These are phyloP conservation scores for Fusarium setosum DNA, from an alignment of 2,329 filamentous ascomycete species.

Conservation along the genomic window DNA sequence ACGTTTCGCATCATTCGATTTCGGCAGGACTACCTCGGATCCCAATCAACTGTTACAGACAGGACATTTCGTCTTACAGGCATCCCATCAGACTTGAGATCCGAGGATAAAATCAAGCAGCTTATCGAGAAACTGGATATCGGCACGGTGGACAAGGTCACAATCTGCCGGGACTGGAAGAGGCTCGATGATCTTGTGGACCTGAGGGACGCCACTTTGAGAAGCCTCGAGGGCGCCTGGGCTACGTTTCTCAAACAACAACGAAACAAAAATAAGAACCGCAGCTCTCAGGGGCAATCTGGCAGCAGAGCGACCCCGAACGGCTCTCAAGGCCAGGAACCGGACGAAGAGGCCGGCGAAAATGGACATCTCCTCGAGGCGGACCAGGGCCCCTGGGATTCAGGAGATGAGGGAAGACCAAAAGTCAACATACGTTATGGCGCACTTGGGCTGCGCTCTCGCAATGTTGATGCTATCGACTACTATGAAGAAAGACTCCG, in stretches of 20 bases:
- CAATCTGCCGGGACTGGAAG: conserved; percentile 87
- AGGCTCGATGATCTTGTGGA: conserved; percentile 81
- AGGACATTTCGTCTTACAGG: conserved; percentile 92
- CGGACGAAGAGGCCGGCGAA: conserved; percentile 62
- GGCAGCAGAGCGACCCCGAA: conserved; percentile 27
- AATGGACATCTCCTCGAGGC: conserved; percentile 69
- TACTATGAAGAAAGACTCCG: conserved; percentile 91
- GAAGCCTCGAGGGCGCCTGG: conserved; percentile 86
- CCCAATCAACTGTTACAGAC: conserved; percentile 95
- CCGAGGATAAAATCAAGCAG: conserved; percentile 84
- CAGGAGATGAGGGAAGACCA: conserved; percentile 66
- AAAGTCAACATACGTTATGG: conserved; percentile 83
- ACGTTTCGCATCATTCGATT: conserved; percentile 87
- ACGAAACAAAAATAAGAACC: conserved; percentile 26
- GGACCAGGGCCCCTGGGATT: conserved; percentile 45
- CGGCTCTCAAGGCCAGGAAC: conserved; percentile 47
- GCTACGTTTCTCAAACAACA: conserved; percentile 67
- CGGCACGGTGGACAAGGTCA: conserved; percentile 89
- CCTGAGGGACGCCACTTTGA: conserved; percentile 72
- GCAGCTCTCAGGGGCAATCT: neutral
- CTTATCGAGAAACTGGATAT: conserved; percentile 90
- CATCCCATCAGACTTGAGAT: conserved; percentile 82
- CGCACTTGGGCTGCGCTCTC: conserved; percentile 76
- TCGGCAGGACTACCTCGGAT: conserved; percentile 90
- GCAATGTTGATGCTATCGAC: conserved; percentile 88